phyloP scores from a whole-genome alignment of 257 asterid genomes.

The Cruciata laevipes region DNA sequence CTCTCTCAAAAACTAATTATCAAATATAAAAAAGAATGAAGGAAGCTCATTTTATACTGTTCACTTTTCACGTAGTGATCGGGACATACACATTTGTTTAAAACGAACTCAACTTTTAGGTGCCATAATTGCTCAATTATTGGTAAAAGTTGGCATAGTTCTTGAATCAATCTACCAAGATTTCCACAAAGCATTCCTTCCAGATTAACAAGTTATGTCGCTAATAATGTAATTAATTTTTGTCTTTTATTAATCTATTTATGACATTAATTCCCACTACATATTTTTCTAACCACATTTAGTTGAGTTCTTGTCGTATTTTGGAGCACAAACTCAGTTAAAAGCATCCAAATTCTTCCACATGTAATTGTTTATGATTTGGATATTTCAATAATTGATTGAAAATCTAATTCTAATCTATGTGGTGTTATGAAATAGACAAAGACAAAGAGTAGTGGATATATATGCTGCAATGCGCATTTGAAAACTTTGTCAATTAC shows the following conservation, averaged over 20 bases:
- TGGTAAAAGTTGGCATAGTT: slow-evolving; percentile 37
- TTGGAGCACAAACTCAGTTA: slow-evolving; percentile 28
- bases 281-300: slow-evolving; percentile 28
- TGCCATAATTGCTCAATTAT: slow-evolving; percentile 82
- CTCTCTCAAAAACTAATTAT: too few relatives aligned
- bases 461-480: not conserved
- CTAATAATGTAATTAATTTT: not conserved
- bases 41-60: not conserved
- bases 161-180: not conserved
- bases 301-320: slow-evolving; percentile 45
- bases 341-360: not conserved
- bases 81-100: not conserved
- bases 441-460: slow-evolving; percentile 3
- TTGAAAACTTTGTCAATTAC: not conserved
- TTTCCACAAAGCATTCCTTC: slow-evolving; percentile 12
- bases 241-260: slow-evolving; percentile 21
- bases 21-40: too few relatives aligned
- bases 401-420: not conserved
- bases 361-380: not conserved
- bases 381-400: not conserved
- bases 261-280: slow-evolving; percentile 72
- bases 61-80: not conserved
- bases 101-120: slow-evolving; percentile 40
- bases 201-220: slow-evolving; percentile 13
- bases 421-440: not conserved